phyloP scores from a whole-genome alignment of 2,329 filamentous ascomycete species.

The Sporothrix humicola region DNA sequence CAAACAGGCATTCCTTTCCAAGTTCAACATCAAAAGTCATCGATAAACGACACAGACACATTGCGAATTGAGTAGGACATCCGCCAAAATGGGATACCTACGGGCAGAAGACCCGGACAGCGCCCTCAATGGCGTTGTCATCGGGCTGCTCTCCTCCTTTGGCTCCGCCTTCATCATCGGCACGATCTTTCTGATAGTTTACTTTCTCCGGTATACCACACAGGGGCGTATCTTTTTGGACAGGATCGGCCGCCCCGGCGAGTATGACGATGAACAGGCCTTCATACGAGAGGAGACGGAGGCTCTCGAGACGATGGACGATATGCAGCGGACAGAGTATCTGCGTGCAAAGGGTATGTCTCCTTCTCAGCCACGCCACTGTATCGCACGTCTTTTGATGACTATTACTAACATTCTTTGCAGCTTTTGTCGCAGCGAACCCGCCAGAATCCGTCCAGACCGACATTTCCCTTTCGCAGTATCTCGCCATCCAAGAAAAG shows the following conservation, averaged over 20 bases:
- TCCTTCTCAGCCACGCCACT: no score
- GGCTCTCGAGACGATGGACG: conserved; percentile 93
- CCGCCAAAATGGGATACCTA: conserved; percentile 25
- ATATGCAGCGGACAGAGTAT: conserved; percentile 88
- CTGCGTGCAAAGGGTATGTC: conserved; percentile 86
- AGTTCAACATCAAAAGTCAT: neutral
- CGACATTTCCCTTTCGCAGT: conserved; percentile 96
- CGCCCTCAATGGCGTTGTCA: conserved; percentile 76
- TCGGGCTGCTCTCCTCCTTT: conserved; percentile 92
- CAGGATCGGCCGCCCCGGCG: conserved; percentile 88
- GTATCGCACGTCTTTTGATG: neutral
- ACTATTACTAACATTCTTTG: neutral
- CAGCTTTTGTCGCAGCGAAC: conserved; percentile 92
- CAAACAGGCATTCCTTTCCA: neutral
- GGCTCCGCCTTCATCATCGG: conserved; percentile 87
- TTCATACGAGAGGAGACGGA: conserved; percentile 94
- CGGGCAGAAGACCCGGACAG: conserved; percentile 35
- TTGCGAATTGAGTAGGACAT: neutral
- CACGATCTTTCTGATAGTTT: conserved; percentile 78
- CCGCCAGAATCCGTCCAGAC: conserved; percentile 94
- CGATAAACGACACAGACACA: neutral
- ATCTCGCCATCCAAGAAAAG: conserved; percentile 98
- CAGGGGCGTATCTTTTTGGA: conserved; percentile 91
- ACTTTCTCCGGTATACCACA: conserved; percentile 90
- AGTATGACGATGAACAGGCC: conserved; percentile 97